phyloP scores from a whole-genome alignment of 2,329 filamentous ascomycete species.

The Penicillium sp. region DNA sequence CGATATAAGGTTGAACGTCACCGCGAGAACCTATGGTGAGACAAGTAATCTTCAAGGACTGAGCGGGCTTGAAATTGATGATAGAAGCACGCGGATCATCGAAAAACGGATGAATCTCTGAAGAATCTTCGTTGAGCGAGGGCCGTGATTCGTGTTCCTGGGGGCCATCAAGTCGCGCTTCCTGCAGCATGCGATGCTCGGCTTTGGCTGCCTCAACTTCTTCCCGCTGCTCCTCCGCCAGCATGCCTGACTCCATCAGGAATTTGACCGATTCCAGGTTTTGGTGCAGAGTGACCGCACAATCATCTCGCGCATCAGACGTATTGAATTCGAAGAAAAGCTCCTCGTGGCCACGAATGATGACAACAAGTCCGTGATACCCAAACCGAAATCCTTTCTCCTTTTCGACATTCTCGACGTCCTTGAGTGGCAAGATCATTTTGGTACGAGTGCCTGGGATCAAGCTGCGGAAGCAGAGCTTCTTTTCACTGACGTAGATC shows the following conservation, averaged over 20 bases:
- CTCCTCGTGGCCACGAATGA: constrained; percentile 91
- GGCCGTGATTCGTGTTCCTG: constrained; percentile 30
- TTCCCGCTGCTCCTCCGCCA: constrained; percentile 66
- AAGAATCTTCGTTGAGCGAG: constrained; percentile 30
- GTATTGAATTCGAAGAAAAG: constrained; percentile 91
- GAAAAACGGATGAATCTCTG: constrained; percentile 69
- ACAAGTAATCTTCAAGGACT: constrained; percentile 80
- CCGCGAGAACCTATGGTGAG: constrained; percentile 93
- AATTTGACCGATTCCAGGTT: constrained; percentile 70
- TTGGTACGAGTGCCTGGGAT: constrained; percentile 88
- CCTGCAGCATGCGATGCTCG: constrained; percentile 76
- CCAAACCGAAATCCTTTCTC: constrained; percentile 92
- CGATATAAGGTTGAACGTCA: constrained; percentile 97
- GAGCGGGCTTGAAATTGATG: constrained; percentile 81
- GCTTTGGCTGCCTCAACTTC: constrained; percentile 71
- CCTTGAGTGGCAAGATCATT: constrained; percentile 82
- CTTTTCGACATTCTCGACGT: constrained; percentile 90
- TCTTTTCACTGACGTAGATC: constrained; percentile 84
- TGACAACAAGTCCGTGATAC: constrained; percentile 85
- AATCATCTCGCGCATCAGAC: constrained; percentile 79
- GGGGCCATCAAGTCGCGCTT: constrained; percentile 59
- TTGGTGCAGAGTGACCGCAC: constrained; percentile 74
- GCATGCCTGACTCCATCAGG: constrained; percentile 65
- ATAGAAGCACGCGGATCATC: constrained; percentile 87
- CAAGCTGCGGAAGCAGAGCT: constrained; percentile 89